phyloP scores from a whole-genome alignment of 768 basidiomycete genomes.

The Boletus sensibilis region DNA sequence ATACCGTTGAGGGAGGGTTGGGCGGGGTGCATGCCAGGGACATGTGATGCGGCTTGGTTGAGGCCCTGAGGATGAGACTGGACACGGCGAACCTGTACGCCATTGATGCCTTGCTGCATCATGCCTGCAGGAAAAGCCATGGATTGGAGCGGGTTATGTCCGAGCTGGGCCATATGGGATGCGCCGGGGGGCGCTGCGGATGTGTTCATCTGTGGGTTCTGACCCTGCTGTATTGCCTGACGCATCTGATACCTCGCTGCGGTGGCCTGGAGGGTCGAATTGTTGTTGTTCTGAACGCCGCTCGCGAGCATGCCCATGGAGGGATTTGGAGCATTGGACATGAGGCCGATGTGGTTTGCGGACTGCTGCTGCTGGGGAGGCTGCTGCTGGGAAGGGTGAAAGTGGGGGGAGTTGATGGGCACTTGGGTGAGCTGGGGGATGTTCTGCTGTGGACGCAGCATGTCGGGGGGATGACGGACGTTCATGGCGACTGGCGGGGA shows the following conservation, averaged over 20 bases:
- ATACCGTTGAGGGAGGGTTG: slow-evolving; percentile 37
- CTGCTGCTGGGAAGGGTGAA: slow-evolving; percentile 40
- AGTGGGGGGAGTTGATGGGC: slow-evolving; percentile 37
- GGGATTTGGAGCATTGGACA: slow-evolving; percentile 34
- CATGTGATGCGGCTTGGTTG: slow-evolving; percentile 39
- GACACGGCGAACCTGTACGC: slow-evolving; percentile 48
- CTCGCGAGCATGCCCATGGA: slow-evolving; percentile 41
- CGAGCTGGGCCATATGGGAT: slow-evolving; percentile 32
- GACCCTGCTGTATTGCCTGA: slow-evolving; percentile 39
- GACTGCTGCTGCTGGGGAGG: slow-evolving; percentile 35
- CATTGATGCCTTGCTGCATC: slow-evolving; percentile 40
- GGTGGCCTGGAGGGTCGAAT: slow-evolving; percentile 23
- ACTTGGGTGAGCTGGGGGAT: slow-evolving; percentile 40
- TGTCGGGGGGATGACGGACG: slow-evolving; percentile 42
- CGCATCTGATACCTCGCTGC: slow-evolving; percentile 34
- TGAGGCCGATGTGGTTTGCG: slow-evolving; percentile 37
- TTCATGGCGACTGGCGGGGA: slow-evolving; percentile 41
- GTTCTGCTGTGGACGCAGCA: slow-evolving; percentile 44
- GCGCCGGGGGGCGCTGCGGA: slow-evolving; percentile 27
- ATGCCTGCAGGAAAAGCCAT: slow-evolving; percentile 44
- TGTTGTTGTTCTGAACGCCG: slow-evolving; percentile 27
- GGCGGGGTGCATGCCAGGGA: slow-evolving; percentile 35
- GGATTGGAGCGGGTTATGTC: slow-evolving; percentile 39
- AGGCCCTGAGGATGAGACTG: slow-evolving; percentile 54
- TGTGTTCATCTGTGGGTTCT: slow-evolving; percentile 35